These are phyloP conservation scores for Fagus crenata DNA, from an alignment of 306 rosid species.

Conservation along the genomic window DNA sequence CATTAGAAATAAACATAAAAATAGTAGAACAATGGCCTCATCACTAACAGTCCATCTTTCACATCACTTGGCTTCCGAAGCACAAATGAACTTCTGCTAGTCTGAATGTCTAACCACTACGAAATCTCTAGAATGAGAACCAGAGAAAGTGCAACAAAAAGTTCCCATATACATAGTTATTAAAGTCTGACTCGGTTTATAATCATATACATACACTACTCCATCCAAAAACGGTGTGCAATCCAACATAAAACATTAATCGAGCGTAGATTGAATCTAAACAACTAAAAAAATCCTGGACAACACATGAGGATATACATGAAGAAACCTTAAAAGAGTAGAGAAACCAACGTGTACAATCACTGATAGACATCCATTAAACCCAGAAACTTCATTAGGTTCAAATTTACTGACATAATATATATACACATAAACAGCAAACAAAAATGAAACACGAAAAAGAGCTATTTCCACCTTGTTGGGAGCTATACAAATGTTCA, in stretches of 20 bases:
- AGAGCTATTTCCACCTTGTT: conserved; percentile 25
- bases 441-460: conserved; percentile 21
- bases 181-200: neutral
- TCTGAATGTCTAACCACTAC: neutral
- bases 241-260: neutral
- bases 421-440: conserved; percentile 27
- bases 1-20: neutral
- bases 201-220: too few species aligned
- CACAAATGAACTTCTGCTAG: neutral
- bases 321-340: neutral
- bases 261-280: neutral
- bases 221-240: neutral
- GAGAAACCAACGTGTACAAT: too few species aligned
- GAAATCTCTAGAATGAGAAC: neutral
- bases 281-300: neutral
- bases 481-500: conserved; percentile 18
- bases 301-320: neutral
- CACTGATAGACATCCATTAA: neutral
- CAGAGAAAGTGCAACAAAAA: neutral
- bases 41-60: conserved; percentile 32
- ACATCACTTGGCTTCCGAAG: conserved; percentile 35
- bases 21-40: neutral
- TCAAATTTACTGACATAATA: conserved; percentile 35
- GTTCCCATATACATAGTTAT: neutral
- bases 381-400: conserved; percentile 25